Evolutionary conservation across 2,329 filamentous ascomycete species (phyloP).

Genomic region (Trichoderma koningiopsis): DNA sequence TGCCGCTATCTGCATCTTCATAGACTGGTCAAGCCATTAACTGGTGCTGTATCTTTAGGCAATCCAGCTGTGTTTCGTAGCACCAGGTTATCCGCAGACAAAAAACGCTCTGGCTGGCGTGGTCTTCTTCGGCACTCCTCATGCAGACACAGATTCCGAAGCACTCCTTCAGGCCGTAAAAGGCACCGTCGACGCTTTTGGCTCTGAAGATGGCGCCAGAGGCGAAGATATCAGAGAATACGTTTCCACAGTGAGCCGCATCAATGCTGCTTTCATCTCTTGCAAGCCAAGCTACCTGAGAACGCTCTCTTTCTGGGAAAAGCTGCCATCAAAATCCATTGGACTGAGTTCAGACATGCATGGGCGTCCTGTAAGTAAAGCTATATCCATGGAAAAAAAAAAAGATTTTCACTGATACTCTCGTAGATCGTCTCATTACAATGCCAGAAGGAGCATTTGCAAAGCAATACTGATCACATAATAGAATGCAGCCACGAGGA

Average conservation of each 20-base stretch:
- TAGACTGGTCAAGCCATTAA: background rate
- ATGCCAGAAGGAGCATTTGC: constrained; percentile 2
- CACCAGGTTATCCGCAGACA: constrained; percentile 19
- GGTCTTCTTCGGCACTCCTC: constrained; percentile 33
- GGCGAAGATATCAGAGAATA: constrained; percentile 31
- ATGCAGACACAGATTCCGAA: constrained; percentile 29
- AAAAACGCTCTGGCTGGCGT: constrained; percentile 27
- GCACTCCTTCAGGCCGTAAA: constrained; percentile 30
- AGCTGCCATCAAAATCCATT: background rate
- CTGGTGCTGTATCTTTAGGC: constrained; percentile 8
- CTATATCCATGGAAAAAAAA: too few relatives aligned
- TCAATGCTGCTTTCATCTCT: constrained; percentile 28
- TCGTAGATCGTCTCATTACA: constrained; percentile 9
- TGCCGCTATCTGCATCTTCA: background rate
- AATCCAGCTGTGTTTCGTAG: constrained; percentile 22
- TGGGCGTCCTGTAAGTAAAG: background rate
- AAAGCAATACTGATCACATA: constrained; percentile 13
- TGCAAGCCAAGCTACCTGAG: constrained; percentile 18
- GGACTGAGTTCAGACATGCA: background rate
- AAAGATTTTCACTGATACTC: background rate
- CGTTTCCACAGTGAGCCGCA: constrained; percentile 28
- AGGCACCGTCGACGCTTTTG: constrained; percentile 24
- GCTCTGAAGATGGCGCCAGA: background rate
- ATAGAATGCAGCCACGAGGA: constrained; percentile 30
- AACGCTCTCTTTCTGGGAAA: constrained; percentile 28